Conservation (phyloP, 495 filamentous ascomycete species). For the Rhypophila decipiens region DNA sequence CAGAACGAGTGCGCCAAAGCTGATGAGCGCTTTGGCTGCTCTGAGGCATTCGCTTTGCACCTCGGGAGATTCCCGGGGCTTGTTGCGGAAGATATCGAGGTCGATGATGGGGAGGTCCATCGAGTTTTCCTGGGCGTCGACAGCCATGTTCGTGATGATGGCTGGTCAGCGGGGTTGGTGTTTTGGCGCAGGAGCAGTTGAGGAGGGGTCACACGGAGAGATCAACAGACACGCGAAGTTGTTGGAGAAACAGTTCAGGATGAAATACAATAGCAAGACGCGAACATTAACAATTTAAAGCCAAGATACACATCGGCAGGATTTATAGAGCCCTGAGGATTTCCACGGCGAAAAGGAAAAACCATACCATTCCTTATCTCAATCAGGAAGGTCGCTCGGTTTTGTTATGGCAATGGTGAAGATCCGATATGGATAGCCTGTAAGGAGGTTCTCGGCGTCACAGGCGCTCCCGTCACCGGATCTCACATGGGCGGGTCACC, state of each 20-base stretch:
- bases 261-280: not conserved
- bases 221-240: no score
- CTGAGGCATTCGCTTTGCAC: constrained; percentile 39
- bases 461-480: not conserved
- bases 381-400: not conserved
- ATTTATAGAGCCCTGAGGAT: not conserved
- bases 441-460: not conserved
- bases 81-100: constrained; percentile 39
- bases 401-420: no score
- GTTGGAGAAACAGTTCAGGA: no score
- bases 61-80: constrained; percentile 24
- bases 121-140: constrained; percentile 13
- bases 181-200: not conserved
- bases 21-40: constrained; percentile 41
- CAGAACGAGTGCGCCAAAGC: constrained; percentile 43
- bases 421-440: not conserved
- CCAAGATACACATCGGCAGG: not conserved
- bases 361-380: not conserved
- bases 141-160: no score
- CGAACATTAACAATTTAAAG: not conserved
- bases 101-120: constrained; percentile 51
- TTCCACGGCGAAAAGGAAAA: not conserved
- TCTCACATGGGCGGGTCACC: not conserved
- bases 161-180: no score
- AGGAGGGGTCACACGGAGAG: not conserved